These are phyloP conservation scores for Gardenia jasminoides DNA, from an alignment of 257 asterid genomes.

Conservation along the genomic window DNA sequence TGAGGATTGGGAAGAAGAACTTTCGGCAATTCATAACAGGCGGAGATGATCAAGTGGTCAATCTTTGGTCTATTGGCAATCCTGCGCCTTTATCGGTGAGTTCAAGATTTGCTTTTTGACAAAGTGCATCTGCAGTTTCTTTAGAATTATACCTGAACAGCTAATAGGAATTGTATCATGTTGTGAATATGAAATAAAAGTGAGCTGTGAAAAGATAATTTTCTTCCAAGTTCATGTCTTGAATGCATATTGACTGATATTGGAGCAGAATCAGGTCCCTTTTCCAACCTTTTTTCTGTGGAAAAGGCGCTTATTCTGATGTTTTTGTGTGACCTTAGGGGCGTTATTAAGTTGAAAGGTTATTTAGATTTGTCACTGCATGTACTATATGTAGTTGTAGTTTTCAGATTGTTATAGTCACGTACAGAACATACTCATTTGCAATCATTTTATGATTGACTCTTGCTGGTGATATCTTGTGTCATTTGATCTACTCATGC, in stretches of 20 bases:
- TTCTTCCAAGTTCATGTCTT: background rate
- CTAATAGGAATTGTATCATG: background rate
- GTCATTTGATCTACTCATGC: background rate
- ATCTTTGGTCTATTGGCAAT: slow-evolving; percentile 94
- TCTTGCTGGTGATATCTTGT: too few relatives aligned
- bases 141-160: background rate
- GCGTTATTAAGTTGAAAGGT: background rate
- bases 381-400: background rate
- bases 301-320: background rate
- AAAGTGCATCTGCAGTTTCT: background rate
- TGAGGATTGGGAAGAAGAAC: slow-evolving; percentile 90
- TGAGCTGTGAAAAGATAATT: background rate
- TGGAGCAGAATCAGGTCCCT: background rate
- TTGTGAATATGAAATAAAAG: background rate
- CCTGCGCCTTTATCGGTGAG: slow-evolving; percentile 80
- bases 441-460: background rate
- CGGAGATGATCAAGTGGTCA: slow-evolving; percentile 95
- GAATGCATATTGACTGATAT: background rate
- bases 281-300: background rate
- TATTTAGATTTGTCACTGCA: background rate
- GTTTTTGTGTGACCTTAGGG: background rate
- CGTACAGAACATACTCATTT: background rate
- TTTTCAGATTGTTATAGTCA: background rate
- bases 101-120: slow-evolving; percentile 13
- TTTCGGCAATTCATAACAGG: slow-evolving; percentile 83